Percentiles rank a stretch among this genome's conserved stretches.
phyloP scores from a whole-genome alignment of 129 eudicot species.

The Tanacetum coccineum region DNA sequence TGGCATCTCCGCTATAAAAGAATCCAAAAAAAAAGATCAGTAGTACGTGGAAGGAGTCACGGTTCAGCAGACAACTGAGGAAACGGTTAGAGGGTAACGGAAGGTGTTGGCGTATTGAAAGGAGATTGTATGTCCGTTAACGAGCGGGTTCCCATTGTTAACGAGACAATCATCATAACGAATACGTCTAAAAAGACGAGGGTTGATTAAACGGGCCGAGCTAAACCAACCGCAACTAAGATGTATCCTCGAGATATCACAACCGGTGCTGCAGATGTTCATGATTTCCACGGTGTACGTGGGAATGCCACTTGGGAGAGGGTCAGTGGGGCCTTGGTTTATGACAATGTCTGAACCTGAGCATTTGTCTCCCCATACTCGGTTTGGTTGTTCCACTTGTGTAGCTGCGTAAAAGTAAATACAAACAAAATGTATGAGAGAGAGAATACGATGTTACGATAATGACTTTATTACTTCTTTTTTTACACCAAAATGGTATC shows the following conservation, averaged over 20 bases:
- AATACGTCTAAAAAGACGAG: conserved; percentile 31
- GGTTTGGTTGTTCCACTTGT: conserved; percentile 40
- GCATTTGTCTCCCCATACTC: conserved; percentile 80
- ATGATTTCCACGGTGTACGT: conserved; percentile 83
- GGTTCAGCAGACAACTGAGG: conserved; percentile 50
- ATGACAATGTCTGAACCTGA: conserved; percentile 68
- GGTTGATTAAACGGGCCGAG: conserved; percentile 35
- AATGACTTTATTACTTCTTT: conserved; percentile 12
- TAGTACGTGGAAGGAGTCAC: conserved; percentile 1
- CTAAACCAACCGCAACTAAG: conserved; percentile 40
- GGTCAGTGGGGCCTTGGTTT: conserved; percentile 68
- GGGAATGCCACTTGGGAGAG: conserved; percentile 81
- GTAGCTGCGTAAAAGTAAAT: conserved; percentile 9
- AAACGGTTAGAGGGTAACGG: conserved; percentile 70
- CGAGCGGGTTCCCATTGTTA: conserved; percentile 65
- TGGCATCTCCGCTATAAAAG: too few relatives aligned
- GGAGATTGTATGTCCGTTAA: conserved; percentile 58
- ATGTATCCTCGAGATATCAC: conserved; percentile 39
- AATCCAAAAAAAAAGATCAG: neutral
- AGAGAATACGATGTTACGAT: neutral
- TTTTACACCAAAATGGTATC: conserved; percentile 20
- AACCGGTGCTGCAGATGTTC: conserved; percentile 42
- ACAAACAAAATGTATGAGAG: neutral
- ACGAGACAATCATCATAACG: conserved; percentile 68
- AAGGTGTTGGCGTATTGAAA: conserved; percentile 78